Base-by-base conservation (phyloP, 2,329 filamentous ascomycete genomes). In the Phialophora verrucosa region DNA sequence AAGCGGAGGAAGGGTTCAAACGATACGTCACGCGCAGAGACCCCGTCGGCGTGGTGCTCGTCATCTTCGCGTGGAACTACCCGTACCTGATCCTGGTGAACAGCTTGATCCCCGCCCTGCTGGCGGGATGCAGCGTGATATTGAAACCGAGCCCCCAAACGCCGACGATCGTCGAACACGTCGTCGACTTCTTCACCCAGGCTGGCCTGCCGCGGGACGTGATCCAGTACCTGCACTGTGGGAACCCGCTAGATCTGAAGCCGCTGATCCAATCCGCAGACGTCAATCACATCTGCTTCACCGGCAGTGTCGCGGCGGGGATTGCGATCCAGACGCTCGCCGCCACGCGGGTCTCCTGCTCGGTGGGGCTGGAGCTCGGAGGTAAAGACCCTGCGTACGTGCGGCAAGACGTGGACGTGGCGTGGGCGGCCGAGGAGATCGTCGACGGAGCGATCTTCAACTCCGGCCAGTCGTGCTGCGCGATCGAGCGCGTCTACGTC, bases 61-160 rank as follows among this genome's bases (percentile, higher is more conserved):
- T 97, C 71, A 87, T 98, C 67, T 97, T 97, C 79, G 91, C 94
- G 0, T 98, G 94, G 94, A 98, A 98, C 81, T 98, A 98, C 76
- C 94, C 94, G 27, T 98, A 97, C 78, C 83, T 98, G 57, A 96
- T 93, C 71, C 87, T 97, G 32, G 87, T 97, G 76, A 98, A 98
- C 83, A 93, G 92, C 12, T 84, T 98, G 65, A 88, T 98, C 69
- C 94, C 94, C 20, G 94, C 94, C n/a, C 84, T 98, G 47, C 85
- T 98, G 47, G 88, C 91, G 32, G 94, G 94, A 50, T 96, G 97
- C 80, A 89, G 90, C 3, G 91, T 98, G 65, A 95, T 98, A 67
- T 82, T 98, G 64, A 98, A 98, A 82, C 94, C 94, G 25, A 96
- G 92, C 5, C 94, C 94, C 10, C 94, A 98, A 79, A 97, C 94